These are phyloP conservation scores for Xylaria intraflava DNA, from an alignment of 495 filamentous ascomycete genomes.

Conservation along the genomic window DNA sequence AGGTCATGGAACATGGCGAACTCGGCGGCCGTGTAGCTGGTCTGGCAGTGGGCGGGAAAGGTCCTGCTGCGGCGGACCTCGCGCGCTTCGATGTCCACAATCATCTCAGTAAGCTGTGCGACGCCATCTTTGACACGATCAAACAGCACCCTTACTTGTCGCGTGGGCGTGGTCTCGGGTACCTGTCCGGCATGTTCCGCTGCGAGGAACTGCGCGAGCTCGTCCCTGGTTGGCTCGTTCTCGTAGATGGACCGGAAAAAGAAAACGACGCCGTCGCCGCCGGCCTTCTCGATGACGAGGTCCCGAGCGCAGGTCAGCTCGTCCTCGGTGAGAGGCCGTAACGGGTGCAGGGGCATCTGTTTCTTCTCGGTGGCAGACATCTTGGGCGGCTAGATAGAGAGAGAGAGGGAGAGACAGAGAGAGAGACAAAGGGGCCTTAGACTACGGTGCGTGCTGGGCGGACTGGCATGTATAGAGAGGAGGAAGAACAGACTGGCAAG, in stretches of 20 bases:
- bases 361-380: constrained; percentile 15
- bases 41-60: constrained; percentile 54
- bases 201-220: constrained; percentile 39
- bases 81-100: constrained; percentile 51
- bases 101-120: constrained; percentile 54
- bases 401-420: too few species aligned
- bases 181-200: constrained; percentile 38
- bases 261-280: constrained; percentile 25
- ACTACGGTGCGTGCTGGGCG: too few species aligned
- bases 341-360: constrained; percentile 42
- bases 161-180: constrained; percentile 44
- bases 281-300: constrained; percentile 20
- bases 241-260: constrained; percentile 61
- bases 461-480: too few species aligned
- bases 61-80: constrained; percentile 45
- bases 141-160: constrained; percentile 59
- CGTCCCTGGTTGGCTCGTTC: constrained; percentile 55
- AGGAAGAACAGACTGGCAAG: too few species aligned
- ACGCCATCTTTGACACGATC: constrained; percentile 56
- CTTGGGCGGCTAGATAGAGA: not conserved
- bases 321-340: constrained; percentile 50
- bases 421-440: too few species aligned
- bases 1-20: constrained; percentile 56
- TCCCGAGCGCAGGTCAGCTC: constrained; percentile 47
- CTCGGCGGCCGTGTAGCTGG: constrained; percentile 54